Percentiles rank a stretch among this genome's conserved stretches.
phyloP scores from a whole-genome alignment of 768 basidiomycete genomes.

The Hydnomerulius pinastri region DNA sequence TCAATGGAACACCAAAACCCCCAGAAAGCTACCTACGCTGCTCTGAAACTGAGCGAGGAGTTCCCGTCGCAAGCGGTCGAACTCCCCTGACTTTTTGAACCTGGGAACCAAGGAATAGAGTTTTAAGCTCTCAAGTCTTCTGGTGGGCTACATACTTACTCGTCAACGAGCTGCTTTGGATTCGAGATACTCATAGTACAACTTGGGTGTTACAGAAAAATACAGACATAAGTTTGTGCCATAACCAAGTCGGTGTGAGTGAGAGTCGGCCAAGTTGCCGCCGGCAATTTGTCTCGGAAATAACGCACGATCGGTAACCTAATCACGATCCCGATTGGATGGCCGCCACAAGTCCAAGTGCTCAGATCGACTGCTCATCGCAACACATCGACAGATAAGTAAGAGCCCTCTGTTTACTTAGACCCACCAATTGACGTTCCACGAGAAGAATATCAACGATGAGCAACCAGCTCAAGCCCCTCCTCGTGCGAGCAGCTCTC shows the following conservation, averaged over 20 bases:
- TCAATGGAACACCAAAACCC: not conserved
- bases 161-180: slow-evolving; percentile 64
- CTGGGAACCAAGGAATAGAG: slow-evolving; percentile 35
- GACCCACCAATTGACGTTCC: too few relatives aligned
- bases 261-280: too few relatives aligned
- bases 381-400: too few relatives aligned
- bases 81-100: slow-evolving; percentile 81
- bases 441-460: slow-evolving; percentile 33
- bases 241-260: too few relatives aligned
- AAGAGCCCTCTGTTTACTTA: too few relatives aligned
- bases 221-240: not conserved
- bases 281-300: not conserved
- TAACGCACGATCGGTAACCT: not conserved
- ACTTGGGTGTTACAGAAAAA: not conserved
- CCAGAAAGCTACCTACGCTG: slow-evolving; percentile 46
- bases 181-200: slow-evolving; percentile 51
- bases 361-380: too few relatives aligned
- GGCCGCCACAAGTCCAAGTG: too few relatives aligned
- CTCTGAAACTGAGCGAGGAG: slow-evolving; percentile 61
- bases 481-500: slow-evolving; percentile 84
- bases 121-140: not conserved
- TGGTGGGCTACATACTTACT: slow-evolving; percentile 48
- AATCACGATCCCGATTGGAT: too few relatives aligned
- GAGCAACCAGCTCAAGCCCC: slow-evolving; percentile 80
- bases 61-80: slow-evolving; percentile 69